A percentile compares a stretch with the other conserved stretches of the same genome.
Conservation (phyloP, 257 asterid species). For the Linderniella brevidens region DNA sequence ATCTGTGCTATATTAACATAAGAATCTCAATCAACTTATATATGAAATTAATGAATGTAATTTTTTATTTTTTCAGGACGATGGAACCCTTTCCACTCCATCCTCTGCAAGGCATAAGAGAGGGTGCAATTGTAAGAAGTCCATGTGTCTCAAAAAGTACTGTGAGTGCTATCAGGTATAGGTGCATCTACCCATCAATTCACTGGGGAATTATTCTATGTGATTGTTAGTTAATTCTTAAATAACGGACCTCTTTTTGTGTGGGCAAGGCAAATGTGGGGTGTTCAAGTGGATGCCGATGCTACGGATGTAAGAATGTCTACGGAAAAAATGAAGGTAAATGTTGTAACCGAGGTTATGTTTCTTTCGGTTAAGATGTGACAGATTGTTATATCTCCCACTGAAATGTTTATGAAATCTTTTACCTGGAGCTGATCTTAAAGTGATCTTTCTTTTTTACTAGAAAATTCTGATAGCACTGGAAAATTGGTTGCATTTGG, state of each 20-base stretch:
- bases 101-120: slow-evolving; percentile 64
- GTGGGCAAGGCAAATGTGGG: slow-evolving; percentile 52
- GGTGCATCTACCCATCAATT: slow-evolving; percentile 2
- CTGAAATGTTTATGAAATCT: slow-evolving; percentile 18
- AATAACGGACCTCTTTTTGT: slow-evolving; percentile 2
- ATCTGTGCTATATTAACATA: slow-evolving; percentile 22
- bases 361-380: slow-evolving; percentile 1
- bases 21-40: slow-evolving; percentile 8
- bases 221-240: background rate
- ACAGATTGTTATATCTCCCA: slow-evolving; percentile 23
- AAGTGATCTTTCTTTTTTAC: no score
- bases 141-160: slow-evolving; percentile 70
- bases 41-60: slow-evolving; percentile 7
- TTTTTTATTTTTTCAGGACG: slow-evolving; percentile 26
- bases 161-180: slow-evolving; percentile 86
- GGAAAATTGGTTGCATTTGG: slow-evolving; percentile 15
- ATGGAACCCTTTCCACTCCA: slow-evolving; percentile 27
- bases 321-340: slow-evolving; percentile 63
- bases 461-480: slow-evolving; percentile 16
- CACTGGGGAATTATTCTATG: background rate
- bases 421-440: no score
- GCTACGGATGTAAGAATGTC: slow-evolving; percentile 70
- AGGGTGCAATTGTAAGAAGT: slow-evolving; percentile 85
- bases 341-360: slow-evolving; percentile 1
- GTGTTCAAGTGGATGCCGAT: slow-evolving; percentile 77